Percentiles rank a stretch among this genome's conserved stretches.
These are phyloP conservation scores for Globisporangium iwayamae DNA, from an alignment of 352 stramenopile species.

Conservation along the genomic window DNA sequence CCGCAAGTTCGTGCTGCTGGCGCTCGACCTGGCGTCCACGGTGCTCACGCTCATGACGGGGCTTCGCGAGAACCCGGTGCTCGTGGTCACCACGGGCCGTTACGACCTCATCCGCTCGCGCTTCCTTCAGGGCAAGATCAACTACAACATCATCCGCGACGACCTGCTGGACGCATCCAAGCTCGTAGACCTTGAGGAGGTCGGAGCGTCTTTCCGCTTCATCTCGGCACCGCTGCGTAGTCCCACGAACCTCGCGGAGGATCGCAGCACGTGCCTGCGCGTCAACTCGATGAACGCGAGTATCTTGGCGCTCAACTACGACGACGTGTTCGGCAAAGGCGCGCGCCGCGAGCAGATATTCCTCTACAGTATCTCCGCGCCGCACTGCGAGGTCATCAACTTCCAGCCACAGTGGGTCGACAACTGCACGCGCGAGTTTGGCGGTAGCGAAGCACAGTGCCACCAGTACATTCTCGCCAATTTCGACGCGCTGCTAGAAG, in stretches of 20 bases:
- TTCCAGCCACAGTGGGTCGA: slow-evolving; percentile 30
- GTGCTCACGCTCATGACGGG: slow-evolving; percentile 29
- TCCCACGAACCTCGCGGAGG: slow-evolving; percentile 28
- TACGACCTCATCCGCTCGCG: slow-evolving; percentile 21
- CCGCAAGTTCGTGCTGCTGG: slow-evolving; percentile 19
- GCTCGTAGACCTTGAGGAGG: slow-evolving; percentile 12
- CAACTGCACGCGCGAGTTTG: slow-evolving; percentile 21
- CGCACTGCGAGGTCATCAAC: slow-evolving; percentile 37
- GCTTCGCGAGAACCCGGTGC: slow-evolving; percentile 26
- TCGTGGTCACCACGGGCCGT: slow-evolving; percentile 16
- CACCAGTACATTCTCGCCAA: slow-evolving; percentile 48
- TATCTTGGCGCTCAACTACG: slow-evolving; percentile 27
- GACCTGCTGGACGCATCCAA: slow-evolving; percentile 16
- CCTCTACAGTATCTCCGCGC: slow-evolving; percentile 42
- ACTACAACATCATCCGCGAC: slow-evolving; percentile 25
- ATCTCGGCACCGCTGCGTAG: slow-evolving; percentile 28
- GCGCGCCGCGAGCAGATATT: slow-evolving; percentile 29
- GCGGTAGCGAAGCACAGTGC: slow-evolving; percentile 25
- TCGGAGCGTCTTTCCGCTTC: slow-evolving; percentile 7
- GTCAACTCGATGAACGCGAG: slow-evolving; percentile 43
- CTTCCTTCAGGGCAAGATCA: slow-evolving; percentile 21
- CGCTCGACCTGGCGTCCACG: slow-evolving; percentile 21
- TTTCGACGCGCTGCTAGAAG: slow-evolving; percentile 31
- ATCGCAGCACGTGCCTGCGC: slow-evolving; percentile 38
- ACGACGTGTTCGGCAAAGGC: slow-evolving; percentile 37